A percentile compares a stretch with the other conserved stretches of the same genome.
Conservation (phyloP, 306 rosid genomes). For the Potentilla sterilis region DNA sequence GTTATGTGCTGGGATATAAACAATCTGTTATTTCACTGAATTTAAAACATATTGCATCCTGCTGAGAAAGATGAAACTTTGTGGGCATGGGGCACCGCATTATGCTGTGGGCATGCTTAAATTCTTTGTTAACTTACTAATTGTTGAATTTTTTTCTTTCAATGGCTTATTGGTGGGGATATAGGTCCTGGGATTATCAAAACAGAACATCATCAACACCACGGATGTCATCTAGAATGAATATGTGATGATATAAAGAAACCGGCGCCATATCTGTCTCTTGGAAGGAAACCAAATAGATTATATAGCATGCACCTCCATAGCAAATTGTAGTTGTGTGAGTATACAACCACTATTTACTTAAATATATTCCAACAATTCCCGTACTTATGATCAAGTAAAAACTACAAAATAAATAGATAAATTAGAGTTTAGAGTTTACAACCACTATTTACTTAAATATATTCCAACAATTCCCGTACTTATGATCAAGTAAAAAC, state of each 20-base stretch:
- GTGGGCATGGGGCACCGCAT: not conserved
- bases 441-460: no score
- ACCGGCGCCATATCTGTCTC: not conserved
- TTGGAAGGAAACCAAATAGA: not conserved
- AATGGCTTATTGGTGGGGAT: not conserved
- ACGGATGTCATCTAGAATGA: not conserved
- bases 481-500: not conserved
- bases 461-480: not conserved
- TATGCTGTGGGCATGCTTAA: not conserved
- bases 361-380: not conserved
- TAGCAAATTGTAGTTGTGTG: not conserved
- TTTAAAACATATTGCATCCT: not conserved
- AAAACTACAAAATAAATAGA: no score
- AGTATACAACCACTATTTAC: not conserved
- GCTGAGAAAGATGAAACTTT: not conserved
- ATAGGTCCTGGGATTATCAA: not conserved
- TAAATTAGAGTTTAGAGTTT: no score
- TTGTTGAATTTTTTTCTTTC: not conserved
- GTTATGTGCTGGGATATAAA: not conserved
- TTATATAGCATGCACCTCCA: not conserved
- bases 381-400: not conserved
- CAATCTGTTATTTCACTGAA: not conserved
- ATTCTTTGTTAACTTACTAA: not conserved
- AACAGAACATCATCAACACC: not conserved
- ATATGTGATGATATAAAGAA: not conserved